Conservation (phyloP, 2,329 filamentous ascomycete genomes). For the Verticillium tricorpus region DNA sequence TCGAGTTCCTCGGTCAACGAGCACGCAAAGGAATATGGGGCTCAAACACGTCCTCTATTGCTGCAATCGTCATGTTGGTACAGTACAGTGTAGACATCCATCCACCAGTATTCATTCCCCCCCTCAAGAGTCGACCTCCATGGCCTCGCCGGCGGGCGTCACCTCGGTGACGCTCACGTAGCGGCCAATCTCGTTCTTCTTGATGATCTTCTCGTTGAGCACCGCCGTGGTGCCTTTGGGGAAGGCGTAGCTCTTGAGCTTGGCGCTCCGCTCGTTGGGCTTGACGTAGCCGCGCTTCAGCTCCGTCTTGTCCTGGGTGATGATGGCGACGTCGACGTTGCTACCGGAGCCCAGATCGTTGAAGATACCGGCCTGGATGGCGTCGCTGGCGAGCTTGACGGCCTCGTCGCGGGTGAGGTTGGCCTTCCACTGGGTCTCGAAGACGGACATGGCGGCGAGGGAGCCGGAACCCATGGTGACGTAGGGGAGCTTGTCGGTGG, state of each 20-base stretch:
- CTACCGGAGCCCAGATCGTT: slow-evolving; percentile 96
- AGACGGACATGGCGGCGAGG: slow-evolving; percentile 94
- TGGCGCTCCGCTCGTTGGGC: slow-evolving; percentile 85
- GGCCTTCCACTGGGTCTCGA: slow-evolving; percentile 92
- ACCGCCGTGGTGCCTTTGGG: slow-evolving; percentile 88
- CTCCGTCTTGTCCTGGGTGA: slow-evolving; percentile 92
- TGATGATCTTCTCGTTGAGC: slow-evolving; percentile 93
- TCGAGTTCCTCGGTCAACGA: too few species aligned
- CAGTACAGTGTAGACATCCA: not conserved
- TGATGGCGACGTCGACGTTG: slow-evolving; percentile 95
- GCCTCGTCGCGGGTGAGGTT: slow-evolving; percentile 73
- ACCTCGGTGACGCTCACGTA: slow-evolving; percentile 91
- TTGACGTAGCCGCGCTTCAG: slow-evolving; percentile 88
- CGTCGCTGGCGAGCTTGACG: slow-evolving; percentile 76
- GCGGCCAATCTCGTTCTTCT: slow-evolving; percentile 87
- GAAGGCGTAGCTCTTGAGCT: slow-evolving; percentile 93
- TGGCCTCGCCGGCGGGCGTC: slow-evolving; percentile 62
- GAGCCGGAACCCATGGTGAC: slow-evolving; percentile 98
- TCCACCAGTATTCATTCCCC: not conserved
- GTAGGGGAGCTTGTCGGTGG: slow-evolving; percentile 97
- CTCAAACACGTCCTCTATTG: slow-evolving; percentile 11
- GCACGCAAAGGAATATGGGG: not conserved
- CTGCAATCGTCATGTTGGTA: slow-evolving; percentile 3
- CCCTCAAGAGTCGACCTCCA: slow-evolving; percentile 61
- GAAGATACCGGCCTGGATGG: slow-evolving; percentile 95